phyloP scores from a whole-genome alignment of 1,139 yeast species.

The Suhomyces coccinellae region DNA sequence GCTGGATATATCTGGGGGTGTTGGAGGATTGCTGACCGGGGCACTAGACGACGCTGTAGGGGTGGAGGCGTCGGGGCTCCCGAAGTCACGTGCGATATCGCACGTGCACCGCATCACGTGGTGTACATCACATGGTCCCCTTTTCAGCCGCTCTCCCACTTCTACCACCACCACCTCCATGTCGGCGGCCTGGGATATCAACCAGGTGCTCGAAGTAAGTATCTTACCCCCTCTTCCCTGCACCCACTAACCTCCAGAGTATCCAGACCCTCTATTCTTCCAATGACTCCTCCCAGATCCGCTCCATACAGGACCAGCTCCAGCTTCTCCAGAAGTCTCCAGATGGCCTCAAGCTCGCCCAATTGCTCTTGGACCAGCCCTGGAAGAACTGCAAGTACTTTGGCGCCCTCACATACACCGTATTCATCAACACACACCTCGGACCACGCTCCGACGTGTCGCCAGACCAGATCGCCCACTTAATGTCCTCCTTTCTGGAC shows the following conservation, averaged over 20 bases:
- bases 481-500: conserved; percentile 12
- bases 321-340: conserved; percentile 57
- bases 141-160: background rate
- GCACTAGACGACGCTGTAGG: too few species aligned
- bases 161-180: conserved; percentile 4
- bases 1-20: too few species aligned
- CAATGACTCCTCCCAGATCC: conserved; percentile 44
- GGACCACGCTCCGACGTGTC: background rate
- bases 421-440: conserved; percentile 47
- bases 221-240: background rate
- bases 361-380: conserved; percentile 40
- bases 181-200: conserved; percentile 15
- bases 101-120: background rate
- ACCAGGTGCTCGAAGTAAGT: conserved; percentile 15
- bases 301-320: conserved; percentile 48
- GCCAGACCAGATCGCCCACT: conserved; percentile 3
- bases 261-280: conserved; percentile 45
- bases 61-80: background rate
- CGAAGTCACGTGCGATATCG: too few species aligned
- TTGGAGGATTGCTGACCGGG: too few species aligned
- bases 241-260: conserved; percentile 20
- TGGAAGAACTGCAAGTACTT: conserved; percentile 60
- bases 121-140: background rate
- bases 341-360: conserved; percentile 53
- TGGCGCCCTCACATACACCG: conserved; percentile 71